Evolutionary conservation across 208 protist genomes (phyloP), one percentile per base, ranked within the genome.

Genomic region (Wallacemonas sp.): DNA sequence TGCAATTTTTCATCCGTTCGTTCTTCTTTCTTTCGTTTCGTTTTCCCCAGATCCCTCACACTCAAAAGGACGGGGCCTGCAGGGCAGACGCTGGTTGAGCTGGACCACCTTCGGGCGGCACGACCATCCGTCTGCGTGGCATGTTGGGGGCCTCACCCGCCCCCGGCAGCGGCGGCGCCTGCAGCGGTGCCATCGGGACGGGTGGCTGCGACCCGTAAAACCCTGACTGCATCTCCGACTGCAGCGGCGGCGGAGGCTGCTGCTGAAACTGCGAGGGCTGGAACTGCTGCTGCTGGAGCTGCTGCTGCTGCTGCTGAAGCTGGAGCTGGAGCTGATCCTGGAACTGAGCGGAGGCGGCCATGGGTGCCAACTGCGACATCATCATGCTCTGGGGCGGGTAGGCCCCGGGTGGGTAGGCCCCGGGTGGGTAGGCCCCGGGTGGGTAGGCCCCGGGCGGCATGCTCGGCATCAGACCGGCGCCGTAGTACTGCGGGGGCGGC

Each of bases 61-160:
- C n/a, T n/a, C n/a, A n/a, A n/a, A n/a, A n/a, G n/a, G n/a, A n/a
- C n/a, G n/a, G n/a, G n/a, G n/a, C n/a, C n/a, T n/a, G n/a, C n/a
- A n/a, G n/a, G n/a, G n/a, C n/a, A n/a, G 44, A 49, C 16, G 44
- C 18, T 7, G 44, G 44, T 49, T 16, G 7, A 7, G 10, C 7
- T 22, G 49, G 25, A 26, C 49, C 49, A 36, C 25, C 49, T 11
- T 57, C 20, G 7, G n/a, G 49, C 11, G 49, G 52, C 16, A n/a
- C n/a, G 14, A 59, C 26, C 22, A 3, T 25, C 3, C 52, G 52
- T 22, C 32, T 3, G 20, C 52, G 52, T 0, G 52, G 52, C 52
- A 59, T 59, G 32, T 59, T 59, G 22, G 48, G 48, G 7, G 31
- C 26, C 48, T n/a, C 48, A n/a, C 48, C 48, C 48, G 48, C 48